These are phyloP conservation scores for Podila epigama DNA, from an alignment of 192 early-diverging fungal genomes.

Conservation along the genomic window DNA sequence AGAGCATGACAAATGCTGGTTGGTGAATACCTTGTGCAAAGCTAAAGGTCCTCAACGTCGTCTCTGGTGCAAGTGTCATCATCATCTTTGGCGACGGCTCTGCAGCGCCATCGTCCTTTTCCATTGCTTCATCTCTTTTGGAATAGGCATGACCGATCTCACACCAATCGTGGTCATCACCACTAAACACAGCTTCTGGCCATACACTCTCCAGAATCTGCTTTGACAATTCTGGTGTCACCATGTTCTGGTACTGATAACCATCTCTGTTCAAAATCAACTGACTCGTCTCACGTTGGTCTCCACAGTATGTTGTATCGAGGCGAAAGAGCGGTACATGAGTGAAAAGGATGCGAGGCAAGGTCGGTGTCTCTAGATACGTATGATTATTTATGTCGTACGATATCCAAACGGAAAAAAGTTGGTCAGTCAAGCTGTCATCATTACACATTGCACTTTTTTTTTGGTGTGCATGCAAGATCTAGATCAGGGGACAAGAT, in stretches of 20 bases:
- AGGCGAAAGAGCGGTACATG: conserved; percentile 89
- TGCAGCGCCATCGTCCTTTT: conserved; percentile 51
- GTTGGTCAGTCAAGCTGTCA: neutral
- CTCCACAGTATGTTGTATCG: conserved; percentile 72
- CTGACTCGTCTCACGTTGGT: conserved; percentile 56
- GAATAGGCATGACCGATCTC: conserved; percentile 58
- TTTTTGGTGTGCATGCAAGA: no score
- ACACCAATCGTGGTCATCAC: conserved; percentile 96
- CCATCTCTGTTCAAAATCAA: conserved; percentile 69
- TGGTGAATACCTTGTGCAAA: conserved; percentile 70
- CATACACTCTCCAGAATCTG: conserved; percentile 65
- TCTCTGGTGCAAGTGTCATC: conserved; percentile 21
- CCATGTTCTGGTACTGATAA: conserved; percentile 91
- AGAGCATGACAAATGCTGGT: conserved; percentile 59
- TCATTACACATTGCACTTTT: no score
- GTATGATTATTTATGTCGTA: no score
- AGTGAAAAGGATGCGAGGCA: conserved; percentile 75
- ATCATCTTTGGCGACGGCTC: neutral
- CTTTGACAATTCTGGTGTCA: conserved; percentile 62
- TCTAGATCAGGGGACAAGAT: no score
- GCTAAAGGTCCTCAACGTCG: conserved; percentile 70
- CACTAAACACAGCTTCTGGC: conserved; percentile 81
- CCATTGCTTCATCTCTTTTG: neutral
- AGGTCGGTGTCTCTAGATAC: conserved; percentile 18
- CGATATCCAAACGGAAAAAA: no score